Evolutionary conservation across 2,329 filamentous ascomycete species (phyloP).

Genomic region (Beauveria bassiana): DNA sequence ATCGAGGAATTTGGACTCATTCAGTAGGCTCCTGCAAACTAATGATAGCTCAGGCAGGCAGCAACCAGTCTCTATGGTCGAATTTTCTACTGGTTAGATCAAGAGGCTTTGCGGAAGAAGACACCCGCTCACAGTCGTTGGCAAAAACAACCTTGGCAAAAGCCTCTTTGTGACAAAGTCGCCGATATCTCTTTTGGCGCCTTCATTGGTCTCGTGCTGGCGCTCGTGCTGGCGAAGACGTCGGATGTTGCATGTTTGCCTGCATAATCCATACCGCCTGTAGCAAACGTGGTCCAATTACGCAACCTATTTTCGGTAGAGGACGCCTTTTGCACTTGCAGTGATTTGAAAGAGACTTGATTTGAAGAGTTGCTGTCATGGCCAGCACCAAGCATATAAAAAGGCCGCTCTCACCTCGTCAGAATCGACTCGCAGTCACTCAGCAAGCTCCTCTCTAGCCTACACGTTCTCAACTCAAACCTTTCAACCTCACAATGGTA

Average conservation of each 20-base stretch:
- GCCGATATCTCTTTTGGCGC: background rate
- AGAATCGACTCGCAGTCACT: background rate
- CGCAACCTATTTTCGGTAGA: background rate
- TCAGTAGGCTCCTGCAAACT: background rate
- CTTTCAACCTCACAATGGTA: constrained; percentile 17
- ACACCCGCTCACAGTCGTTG: too few species aligned
- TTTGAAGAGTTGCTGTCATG: background rate
- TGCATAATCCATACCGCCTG: background rate
- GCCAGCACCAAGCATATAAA: background rate
- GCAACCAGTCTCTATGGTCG: too few species aligned
- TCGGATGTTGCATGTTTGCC: background rate
- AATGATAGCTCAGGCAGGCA: background rate
- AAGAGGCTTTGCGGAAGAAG: background rate
- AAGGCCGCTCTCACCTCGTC: background rate
- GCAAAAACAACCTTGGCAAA: background rate
- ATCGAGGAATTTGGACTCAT: background rate
- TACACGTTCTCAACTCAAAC: background rate
- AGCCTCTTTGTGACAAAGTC: background rate
- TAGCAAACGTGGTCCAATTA: background rate
- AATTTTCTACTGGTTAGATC: too few species aligned
- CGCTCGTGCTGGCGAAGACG: background rate
- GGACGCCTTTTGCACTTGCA: background rate
- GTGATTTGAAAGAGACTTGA: background rate
- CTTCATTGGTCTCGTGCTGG: background rate
- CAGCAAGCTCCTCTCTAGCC: background rate